Evolutionary conservation across 176 grass and related monocot genomes (phyloP).

Genomic region (Aegilops sharonensis): DNA sequence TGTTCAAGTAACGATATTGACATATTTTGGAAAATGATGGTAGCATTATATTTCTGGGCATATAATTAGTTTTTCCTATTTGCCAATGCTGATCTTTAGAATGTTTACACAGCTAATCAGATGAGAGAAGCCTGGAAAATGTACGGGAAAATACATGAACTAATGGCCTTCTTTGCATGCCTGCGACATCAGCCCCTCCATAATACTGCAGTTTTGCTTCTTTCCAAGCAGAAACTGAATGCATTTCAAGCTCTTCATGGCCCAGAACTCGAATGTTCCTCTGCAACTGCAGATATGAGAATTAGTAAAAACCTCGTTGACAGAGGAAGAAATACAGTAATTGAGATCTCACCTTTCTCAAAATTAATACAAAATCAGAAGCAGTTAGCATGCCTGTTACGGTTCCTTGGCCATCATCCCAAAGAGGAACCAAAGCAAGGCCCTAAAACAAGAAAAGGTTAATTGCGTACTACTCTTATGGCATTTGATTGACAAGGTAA

Average conservation of each 20-base stretch:
- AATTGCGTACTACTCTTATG: neutral
- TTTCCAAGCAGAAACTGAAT: constrained; percentile 67
- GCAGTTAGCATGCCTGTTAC: constrained; percentile 68
- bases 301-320: constrained; percentile 5
- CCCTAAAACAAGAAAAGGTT: constrained; percentile 41
- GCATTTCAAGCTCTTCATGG: constrained; percentile 71
- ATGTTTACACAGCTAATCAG: constrained; percentile 5
- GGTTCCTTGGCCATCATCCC: constrained; percentile 52
- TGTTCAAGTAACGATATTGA: neutral
- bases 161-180: constrained; percentile 50
- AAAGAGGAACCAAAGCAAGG: constrained; percentile 61
- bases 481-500: neutral
- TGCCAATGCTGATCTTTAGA: neutral
- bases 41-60: neutral
- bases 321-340: constrained; percentile 14
- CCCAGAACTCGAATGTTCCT: constrained; percentile 56
- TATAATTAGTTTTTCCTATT: constrained; percentile 16
- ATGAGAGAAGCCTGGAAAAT: constrained; percentile 14
- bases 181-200: constrained; percentile 30
- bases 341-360: constrained; percentile 53
- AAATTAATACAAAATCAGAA: constrained; percentile 68
- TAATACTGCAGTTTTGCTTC: constrained; percentile 56
- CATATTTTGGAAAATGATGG: neutral
- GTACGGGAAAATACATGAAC: constrained; percentile 52
- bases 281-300: constrained; percentile 44